A percentile compares a stretch with the other conserved stretches of the same genome.
Evolutionary conservation across 148 eudicot species (phyloP).

Genomic region (Linanthus parryae): DNA sequence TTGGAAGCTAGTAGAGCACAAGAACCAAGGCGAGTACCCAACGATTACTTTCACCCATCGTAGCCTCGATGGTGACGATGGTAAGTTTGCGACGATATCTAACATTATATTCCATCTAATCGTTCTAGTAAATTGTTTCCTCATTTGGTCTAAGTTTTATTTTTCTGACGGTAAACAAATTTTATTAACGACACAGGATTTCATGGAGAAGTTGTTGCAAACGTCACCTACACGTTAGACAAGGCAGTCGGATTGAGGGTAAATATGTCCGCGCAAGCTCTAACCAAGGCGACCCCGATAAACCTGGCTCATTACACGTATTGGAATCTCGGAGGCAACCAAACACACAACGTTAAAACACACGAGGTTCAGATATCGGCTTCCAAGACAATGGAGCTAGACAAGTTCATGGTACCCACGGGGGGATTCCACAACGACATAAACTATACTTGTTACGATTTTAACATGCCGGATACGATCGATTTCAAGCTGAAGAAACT

Average conservation of each 20-base stretch:
- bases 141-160: no score
- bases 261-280: slow-evolving; percentile 49
- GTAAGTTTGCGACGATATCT: no score
- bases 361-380: slow-evolving; percentile 53
- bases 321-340: slow-evolving; percentile 85
- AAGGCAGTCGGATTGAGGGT: slow-evolving; percentile 27
- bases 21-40: slow-evolving; percentile 33
- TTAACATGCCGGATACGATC: slow-evolving; percentile 38
- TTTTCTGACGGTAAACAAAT: no score
- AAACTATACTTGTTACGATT: slow-evolving; percentile 61
- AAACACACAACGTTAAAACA: slow-evolving; percentile 47
- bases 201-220: slow-evolving; percentile 52
- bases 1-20: slow-evolving; percentile 55
- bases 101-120: no score
- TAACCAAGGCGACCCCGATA: slow-evolving; percentile 79
- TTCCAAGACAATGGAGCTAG: slow-evolving; percentile 53
- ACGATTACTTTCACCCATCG: slow-evolving; percentile 42
- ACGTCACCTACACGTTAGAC: slow-evolving; percentile 37
- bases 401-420: slow-evolving; percentile 59
- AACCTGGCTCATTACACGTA: slow-evolving; percentile 78
- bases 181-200: slow-evolving; percentile 57
- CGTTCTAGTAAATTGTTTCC: no score
- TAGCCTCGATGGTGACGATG: slow-evolving; percentile 74
- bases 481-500: slow-evolving; percentile 42
- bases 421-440: slow-evolving; percentile 50